Conservation (phyloP, 1,284 basidiomycete species). For the Irpex lacteus region DNA sequence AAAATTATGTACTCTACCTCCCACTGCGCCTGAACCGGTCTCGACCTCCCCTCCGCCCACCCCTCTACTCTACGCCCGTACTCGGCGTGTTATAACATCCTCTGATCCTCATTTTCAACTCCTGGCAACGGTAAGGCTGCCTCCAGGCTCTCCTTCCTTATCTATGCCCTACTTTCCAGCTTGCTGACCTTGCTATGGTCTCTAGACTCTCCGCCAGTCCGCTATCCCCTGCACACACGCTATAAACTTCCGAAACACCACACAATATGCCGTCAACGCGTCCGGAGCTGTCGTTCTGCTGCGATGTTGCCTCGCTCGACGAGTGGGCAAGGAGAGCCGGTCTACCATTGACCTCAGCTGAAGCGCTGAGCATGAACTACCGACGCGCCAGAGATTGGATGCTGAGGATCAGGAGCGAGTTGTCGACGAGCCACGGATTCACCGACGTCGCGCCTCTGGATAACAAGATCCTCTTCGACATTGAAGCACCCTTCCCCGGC, state of each 20-base stretch:
- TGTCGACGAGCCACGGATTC: constrained; percentile 69
- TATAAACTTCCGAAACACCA: constrained; percentile 6
- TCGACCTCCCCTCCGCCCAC: constrained; percentile 7
- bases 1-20: constrained; percentile 25
- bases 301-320: constrained; percentile 75
- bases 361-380: constrained; percentile 74
- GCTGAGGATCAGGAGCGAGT: constrained; percentile 52
- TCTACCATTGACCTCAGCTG: constrained; percentile 77
- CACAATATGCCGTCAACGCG: constrained; percentile 30
- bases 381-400: constrained; percentile 76
- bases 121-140: constrained; percentile 30
- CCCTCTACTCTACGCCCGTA: background rate
- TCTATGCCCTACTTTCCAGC: background rate
- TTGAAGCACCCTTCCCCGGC: constrained; percentile 73
- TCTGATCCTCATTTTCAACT: constrained; percentile 28
- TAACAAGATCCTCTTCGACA: constrained; percentile 69
- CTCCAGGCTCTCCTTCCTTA: background rate
- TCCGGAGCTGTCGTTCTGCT: constrained; percentile 69
- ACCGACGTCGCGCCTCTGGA: constrained; percentile 56
- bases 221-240: constrained; percentile 4
- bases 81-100: constrained; percentile 1
- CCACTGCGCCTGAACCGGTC: constrained; percentile 15
- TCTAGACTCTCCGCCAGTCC: constrained; percentile 15
- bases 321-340: constrained; percentile 73
- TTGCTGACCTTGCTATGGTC: constrained; percentile 5